Evolutionary conservation across 306 rosid species (phyloP).

Genomic region (Senna tora): DNA sequence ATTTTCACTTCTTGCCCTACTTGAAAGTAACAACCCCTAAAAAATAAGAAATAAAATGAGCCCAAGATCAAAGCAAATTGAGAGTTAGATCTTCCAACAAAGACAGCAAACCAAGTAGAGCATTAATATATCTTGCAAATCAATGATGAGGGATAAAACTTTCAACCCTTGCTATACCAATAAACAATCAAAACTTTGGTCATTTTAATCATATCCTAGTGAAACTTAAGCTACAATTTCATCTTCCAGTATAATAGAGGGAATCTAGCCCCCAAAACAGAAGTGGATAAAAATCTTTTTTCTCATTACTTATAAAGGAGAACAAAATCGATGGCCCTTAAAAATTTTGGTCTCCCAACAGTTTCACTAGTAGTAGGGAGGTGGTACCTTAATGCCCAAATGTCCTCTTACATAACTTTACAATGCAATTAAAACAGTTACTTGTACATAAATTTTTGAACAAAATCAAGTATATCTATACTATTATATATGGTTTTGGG

Average conservation of each 20-base stretch:
- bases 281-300: neutral
- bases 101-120: constrained; percentile 7
- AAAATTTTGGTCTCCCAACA: neutral
- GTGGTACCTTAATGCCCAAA: neutral
- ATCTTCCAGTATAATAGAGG: neutral
- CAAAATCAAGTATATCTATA: constrained; percentile 1
- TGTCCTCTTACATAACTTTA: constrained; percentile 2
- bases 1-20: constrained; percentile 66
- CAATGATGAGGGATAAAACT: neutral
- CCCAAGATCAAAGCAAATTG: constrained; percentile 35
- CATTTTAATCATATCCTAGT: neutral
- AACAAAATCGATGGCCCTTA: neutral
- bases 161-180: constrained; percentile 9
- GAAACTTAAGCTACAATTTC: neutral
- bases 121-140: constrained; percentile 22
- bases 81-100: no score
- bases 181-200: neutral
- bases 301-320: neutral
- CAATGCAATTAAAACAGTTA: constrained; percentile 2
- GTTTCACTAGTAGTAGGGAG: neutral
- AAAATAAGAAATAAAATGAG: constrained; percentile 22
- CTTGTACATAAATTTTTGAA: constrained; percentile 14
- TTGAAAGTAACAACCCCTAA: constrained; percentile 92
- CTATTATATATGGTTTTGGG: no score
- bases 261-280: no score